These are phyloP conservation scores for Tolypocladium ovalisporum DNA, from an alignment of 2,329 filamentous ascomycete species.

Conservation along the genomic window DNA sequence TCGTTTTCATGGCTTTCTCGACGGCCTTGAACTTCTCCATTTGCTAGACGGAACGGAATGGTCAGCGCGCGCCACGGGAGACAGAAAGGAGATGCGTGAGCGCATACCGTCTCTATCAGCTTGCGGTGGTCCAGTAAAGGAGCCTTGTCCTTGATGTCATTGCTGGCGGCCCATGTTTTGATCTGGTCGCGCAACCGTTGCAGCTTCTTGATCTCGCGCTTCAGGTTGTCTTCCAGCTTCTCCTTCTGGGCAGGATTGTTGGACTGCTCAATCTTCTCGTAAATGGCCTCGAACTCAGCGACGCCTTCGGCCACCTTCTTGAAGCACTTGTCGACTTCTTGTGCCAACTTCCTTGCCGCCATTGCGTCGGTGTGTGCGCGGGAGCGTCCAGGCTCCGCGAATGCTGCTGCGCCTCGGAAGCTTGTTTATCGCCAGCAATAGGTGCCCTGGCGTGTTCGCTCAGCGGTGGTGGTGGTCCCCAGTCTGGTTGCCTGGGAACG, in stretches of 20 bases:
- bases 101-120: conserved; percentile 92
- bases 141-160: conserved; percentile 99
- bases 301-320: conserved; percentile 96
- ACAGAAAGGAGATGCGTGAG: conserved; percentile 10
- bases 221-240: conserved; percentile 94
- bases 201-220: conserved; percentile 99
- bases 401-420: not conserved
- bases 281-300: conserved; percentile 82
- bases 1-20: conserved; percentile 99
- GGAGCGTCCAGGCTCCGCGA: not conserved
- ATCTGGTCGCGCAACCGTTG: conserved; percentile 96
- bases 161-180: conserved; percentile 97
- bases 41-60: conserved; percentile 44
- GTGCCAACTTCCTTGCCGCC: conserved; percentile 91
- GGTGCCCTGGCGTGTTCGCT: not conserved
- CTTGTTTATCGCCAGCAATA: not conserved
- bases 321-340: conserved; percentile 99
- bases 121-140: conserved; percentile 88
- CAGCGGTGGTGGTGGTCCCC: not conserved
- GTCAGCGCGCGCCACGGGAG: not conserved
- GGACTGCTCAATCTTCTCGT: conserved; percentile 93
- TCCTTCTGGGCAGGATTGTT: conserved; percentile 93
- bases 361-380: conserved; percentile 40
- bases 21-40: conserved; percentile 99
- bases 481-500: not conserved